Conservation (phyloP, 495 filamentous ascomycete genomes). For the Neurospora sp. region DNA sequence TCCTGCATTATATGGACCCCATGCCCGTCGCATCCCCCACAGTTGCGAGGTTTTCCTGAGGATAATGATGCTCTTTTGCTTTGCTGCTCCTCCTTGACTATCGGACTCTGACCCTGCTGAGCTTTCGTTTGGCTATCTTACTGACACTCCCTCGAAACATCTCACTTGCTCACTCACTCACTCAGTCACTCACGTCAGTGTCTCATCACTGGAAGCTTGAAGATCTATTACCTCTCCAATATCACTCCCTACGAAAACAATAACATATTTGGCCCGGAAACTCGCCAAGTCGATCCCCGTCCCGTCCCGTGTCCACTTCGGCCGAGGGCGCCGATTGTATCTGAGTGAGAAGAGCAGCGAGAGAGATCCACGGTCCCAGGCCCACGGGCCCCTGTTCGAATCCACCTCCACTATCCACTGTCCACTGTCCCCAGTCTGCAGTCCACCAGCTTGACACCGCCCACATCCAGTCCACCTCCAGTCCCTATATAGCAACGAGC, state of each 20-base stretch:
- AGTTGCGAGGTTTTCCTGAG: slow-evolving; percentile 9
- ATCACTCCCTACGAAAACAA: background rate
- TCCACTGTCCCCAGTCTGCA: background rate
- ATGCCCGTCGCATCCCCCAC: slow-evolving; percentile 13
- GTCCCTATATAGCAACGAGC: slow-evolving; percentile 3
- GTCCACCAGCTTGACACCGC: slow-evolving; percentile 2
- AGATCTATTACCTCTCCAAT: background rate
- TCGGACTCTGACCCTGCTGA: background rate
- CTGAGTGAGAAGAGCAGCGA: background rate
- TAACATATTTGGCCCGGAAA: background rate
- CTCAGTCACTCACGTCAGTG: background rate
- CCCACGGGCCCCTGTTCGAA: background rate
- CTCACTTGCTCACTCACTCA: background rate
- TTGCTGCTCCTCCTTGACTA: background rate
- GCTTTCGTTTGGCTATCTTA: background rate
- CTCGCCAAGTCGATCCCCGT: background rate
- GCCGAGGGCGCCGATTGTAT: background rate
- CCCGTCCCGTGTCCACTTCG: background rate
- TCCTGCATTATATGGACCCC: slow-evolving; percentile 14
- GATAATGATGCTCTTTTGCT: background rate
- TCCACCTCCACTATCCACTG: background rate
- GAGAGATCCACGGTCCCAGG: background rate
- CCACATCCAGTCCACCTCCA: background rate
- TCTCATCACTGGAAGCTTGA: background rate
- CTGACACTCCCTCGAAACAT: background rate